Conservation (phyloP, 768 basidiomycete genomes). For the Russula virescens region DNA sequence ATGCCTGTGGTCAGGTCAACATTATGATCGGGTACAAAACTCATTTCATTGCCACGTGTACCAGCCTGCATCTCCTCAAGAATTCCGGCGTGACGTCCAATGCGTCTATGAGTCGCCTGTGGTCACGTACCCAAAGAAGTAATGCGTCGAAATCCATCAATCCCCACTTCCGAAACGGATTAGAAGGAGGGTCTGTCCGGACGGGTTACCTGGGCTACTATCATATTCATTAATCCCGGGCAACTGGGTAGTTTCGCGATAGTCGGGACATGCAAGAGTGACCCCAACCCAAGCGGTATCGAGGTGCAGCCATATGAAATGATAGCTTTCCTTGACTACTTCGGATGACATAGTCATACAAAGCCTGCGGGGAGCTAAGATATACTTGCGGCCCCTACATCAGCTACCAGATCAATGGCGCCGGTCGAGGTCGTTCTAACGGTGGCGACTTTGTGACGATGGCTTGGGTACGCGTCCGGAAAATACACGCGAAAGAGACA, state of each 20-base stretch:
- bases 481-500: neutral
- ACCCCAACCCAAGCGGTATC: slow-evolving; percentile 93
- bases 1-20: slow-evolving; percentile 41
- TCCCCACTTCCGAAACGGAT: slow-evolving; percentile 52
- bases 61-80: slow-evolving; percentile 58
- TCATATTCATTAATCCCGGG: slow-evolving; percentile 69
- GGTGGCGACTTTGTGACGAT: slow-evolving; percentile 65
- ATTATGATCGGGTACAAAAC: neutral
- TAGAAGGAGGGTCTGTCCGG: neutral
- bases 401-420: slow-evolving; percentile 71
- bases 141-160: slow-evolving; percentile 86
- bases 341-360: neutral
- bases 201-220: slow-evolving; percentile 62
- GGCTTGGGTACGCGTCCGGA: neutral
- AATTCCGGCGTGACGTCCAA: slow-evolving; percentile 84
- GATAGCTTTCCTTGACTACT: slow-evolving; percentile 37
- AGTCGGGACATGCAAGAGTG: slow-evolving; percentile 74
- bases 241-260: slow-evolving; percentile 53
- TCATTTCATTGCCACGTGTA: slow-evolving; percentile 27
- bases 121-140: slow-evolving; percentile 71
- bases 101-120: slow-evolving; percentile 66
- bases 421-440: slow-evolving; percentile 92
- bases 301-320: slow-evolving; percentile 77
- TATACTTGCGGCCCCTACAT: slow-evolving; percentile 67
- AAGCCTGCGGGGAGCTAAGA: slow-evolving; percentile 13